These are phyloP conservation scores for Rhizopogon vulgaris DNA, from an alignment of 768 basidiomycete genomes.

Conservation along the genomic window DNA sequence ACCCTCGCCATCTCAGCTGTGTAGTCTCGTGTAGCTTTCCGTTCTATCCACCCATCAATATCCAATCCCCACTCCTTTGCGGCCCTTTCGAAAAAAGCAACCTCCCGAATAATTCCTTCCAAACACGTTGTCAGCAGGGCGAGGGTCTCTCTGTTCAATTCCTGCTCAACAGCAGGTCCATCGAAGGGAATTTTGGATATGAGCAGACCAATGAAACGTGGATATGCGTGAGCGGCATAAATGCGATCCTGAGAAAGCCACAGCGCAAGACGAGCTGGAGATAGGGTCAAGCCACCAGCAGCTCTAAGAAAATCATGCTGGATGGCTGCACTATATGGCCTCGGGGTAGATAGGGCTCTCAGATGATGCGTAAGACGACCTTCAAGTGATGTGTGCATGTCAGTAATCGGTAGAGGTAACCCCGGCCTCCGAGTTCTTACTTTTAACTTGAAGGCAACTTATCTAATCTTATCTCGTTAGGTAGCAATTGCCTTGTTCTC, in stretches of 20 bases:
- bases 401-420: too few species aligned
- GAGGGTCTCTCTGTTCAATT: conserved; percentile 30
- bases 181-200: conserved; percentile 51
- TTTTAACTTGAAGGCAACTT: not conserved
- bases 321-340: conserved; percentile 42
- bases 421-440: too few species aligned
- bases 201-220: conserved; percentile 61
- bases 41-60: conserved; percentile 42
- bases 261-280: conserved; percentile 40
- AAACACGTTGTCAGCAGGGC: conserved; percentile 46
- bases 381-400: not conserved
- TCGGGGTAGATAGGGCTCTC: conserved; percentile 26
- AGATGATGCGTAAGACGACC: conserved; percentile 23
- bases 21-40: conserved; percentile 61
- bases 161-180: not conserved
- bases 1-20: conserved; percentile 65
- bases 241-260: conserved; percentile 72
- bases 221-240: conserved; percentile 71
- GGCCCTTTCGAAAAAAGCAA: conserved; percentile 54
- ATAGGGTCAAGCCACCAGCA: conserved; percentile 49
- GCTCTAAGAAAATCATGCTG: conserved; percentile 53
- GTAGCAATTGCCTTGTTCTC: too few species aligned
- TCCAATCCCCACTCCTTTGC: conserved; percentile 40
- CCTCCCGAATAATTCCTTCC: conserved; percentile 51
- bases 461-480: not conserved